Percentiles rank a stretch among this genome's conserved stretches.
Conservation (phyloP, 371 early-diverging fungal species). For the Furculomyces boomerangus region DNA sequence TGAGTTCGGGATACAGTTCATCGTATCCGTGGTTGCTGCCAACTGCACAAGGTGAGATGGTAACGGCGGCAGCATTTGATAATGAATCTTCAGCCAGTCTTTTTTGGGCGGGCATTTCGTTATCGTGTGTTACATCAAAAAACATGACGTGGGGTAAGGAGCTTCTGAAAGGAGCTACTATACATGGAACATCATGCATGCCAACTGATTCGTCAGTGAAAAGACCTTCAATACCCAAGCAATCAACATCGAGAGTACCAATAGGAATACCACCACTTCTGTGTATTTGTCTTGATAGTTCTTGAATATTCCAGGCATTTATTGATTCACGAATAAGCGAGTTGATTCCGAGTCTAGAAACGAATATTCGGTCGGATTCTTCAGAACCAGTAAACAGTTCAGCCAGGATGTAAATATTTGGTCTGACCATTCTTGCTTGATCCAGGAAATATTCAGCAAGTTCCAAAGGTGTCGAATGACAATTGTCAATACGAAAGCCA, state of each 20-base stretch:
- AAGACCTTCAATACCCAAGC: constrained; percentile 26
- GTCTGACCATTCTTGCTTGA: constrained; percentile 61
- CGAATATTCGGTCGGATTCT: constrained; percentile 75
- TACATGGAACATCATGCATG: constrained; percentile 19
- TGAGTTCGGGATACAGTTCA: constrained; percentile 63
- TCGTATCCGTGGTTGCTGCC: constrained; percentile 96
- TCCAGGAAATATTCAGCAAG: constrained; percentile 84
- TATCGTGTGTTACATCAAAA: constrained; percentile 98
- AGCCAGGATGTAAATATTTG: constrained; percentile 86
- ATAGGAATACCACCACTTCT: constrained; percentile 77
- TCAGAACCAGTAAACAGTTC: constrained; percentile 93
- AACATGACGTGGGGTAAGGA: constrained; percentile 78
- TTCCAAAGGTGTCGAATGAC: constrained; percentile 92
- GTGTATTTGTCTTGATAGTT: constrained; percentile 72
- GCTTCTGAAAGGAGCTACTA: constrained; percentile 29
- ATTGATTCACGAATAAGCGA: constrained; percentile 91
- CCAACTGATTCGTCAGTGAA: constrained; percentile 23
- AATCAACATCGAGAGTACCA: constrained; percentile 45
- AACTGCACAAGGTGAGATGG: constrained; percentile 73
- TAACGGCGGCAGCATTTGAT: constrained; percentile 77
- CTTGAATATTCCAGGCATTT: constrained; percentile 87
- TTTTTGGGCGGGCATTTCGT: constrained; percentile 85
- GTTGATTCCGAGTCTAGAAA: constrained; percentile 81
- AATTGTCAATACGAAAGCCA: constrained; percentile 95
- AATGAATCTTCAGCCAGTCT: constrained; percentile 74